Evolutionary conservation across 1,284 basidiomycete genomes (phyloP), one percentile per base, ranked within the genome.

Genomic region (Tilletia setariae): DNA sequence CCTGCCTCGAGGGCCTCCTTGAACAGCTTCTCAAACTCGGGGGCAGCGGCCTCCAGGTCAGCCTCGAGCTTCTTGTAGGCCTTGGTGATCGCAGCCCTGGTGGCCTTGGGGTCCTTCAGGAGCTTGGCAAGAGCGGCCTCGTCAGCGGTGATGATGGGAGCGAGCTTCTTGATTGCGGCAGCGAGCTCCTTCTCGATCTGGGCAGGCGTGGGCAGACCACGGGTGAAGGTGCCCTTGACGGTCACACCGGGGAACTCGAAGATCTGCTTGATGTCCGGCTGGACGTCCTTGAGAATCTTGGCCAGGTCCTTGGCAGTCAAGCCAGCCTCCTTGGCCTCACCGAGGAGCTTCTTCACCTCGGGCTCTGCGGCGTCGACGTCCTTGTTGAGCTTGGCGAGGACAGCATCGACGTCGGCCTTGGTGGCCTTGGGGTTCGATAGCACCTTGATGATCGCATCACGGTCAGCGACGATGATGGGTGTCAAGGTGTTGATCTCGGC

Each of bases 261-360:
- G 53, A 59, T 23, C 53, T 59, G 53, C 53, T 59, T 59, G 53
- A 59, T 23, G n/a, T 59, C 53, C 8, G 53, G 53, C n/a, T n/a
- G n/a, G 53, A 28, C 53, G 53, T 59, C 7, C 53, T 59, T 59
- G 1, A 59, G 53, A 19, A 59, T 59, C 6, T 6, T 19, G 23
- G 21, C 23, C n/a, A 59, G n/a, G 53, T 59, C 53, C n/a, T 23
- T 59, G n/a, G n/a, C n/a, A 25, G 23, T 59, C n/a, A 59, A 25
- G 30, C 53, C 53, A 25, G 30, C 53, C 53, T 59, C 30, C 23
- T 25, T 25, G 53, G 53, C 53, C 53, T 59, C 23, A n/a, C 30
- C 1, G 53, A 59, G 21, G 53, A 59, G 53, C 53, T 59, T 59
- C 53, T 59, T 8, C 23, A 59, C 28, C 23, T 23, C 53, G 53